Evolutionary conservation across 768 basidiomycete genomes (phyloP).

Genomic region (Russula dissimulans): DNA sequence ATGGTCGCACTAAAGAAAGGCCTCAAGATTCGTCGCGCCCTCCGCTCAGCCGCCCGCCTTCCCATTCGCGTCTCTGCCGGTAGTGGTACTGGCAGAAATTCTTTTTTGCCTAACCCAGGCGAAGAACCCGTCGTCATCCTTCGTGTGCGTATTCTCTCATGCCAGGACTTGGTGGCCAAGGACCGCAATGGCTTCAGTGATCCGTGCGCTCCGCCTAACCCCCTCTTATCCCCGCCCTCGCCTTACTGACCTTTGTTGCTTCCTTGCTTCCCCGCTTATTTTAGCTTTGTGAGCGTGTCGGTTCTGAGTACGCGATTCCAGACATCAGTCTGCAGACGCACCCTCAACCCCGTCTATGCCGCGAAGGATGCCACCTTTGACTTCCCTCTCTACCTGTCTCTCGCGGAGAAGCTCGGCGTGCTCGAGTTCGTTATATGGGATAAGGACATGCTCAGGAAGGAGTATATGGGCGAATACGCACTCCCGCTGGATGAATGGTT

Average conservation of each 20-base stretch:
- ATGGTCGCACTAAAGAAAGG: conserved; percentile 28
- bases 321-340: conserved; percentile 71
- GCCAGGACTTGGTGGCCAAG: conserved; percentile 51
- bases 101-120: conserved; percentile 41
- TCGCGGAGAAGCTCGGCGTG: conserved; percentile 61
- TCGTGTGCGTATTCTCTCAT: conserved; percentile 58
- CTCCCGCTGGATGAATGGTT: conserved; percentile 84
- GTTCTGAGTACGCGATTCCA: conserved; percentile 49
- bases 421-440: conserved; percentile 91
- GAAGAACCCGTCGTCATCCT: conserved; percentile 61
- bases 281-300: conserved; percentile 63
- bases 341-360: conserved; percentile 54
- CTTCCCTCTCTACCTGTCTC: conserved; percentile 72
- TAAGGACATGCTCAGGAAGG: conserved; percentile 81
- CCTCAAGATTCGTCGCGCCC: conserved; percentile 48
- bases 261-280: background rate
- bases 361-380: conserved; percentile 79
- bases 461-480: conserved; percentile 86
- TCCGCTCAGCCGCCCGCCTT: conserved; percentile 50
- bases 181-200: conserved; percentile 65
- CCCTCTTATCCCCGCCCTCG: background rate
- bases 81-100: conserved; percentile 30
- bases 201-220: conserved; percentile 43
- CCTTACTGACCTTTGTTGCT: background rate
- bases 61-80: conserved; percentile 39